Evolutionary conservation across 257 asterid species (phyloP).

Genomic region (Lantana camara): DNA sequence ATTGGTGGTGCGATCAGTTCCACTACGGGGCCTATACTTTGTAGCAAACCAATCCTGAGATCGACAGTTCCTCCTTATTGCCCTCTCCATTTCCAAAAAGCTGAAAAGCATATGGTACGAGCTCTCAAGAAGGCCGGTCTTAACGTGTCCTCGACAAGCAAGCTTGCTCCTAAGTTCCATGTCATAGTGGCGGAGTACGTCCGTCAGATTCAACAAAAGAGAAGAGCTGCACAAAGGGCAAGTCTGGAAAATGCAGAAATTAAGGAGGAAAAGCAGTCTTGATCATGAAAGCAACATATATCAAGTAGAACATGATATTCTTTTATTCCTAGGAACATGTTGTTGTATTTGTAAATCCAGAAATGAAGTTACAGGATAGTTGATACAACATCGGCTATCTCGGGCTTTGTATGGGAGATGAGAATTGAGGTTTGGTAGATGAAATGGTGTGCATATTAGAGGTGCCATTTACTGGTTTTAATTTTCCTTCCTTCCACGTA

Average conservation of each 20-base stretch:
- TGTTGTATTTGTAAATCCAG: slow-evolving; percentile 25
- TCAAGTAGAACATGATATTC: slow-evolving; percentile 23
- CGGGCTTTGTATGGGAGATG: slow-evolving; percentile 17
- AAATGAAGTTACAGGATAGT: slow-evolving; percentile 20
- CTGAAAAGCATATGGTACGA: slow-evolving; percentile 77
- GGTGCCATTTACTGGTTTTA: slow-evolving; percentile 13
- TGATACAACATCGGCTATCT: slow-evolving; percentile 6
- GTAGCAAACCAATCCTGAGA: slow-evolving; percentile 85
- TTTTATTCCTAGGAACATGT: slow-evolving; percentile 31
- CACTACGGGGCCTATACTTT: slow-evolving; percentile 78
- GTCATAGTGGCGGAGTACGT: slow-evolving; percentile 64
- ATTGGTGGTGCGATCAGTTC: slow-evolving; percentile 53
- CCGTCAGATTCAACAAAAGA: slow-evolving; percentile 70
- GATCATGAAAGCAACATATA: slow-evolving; percentile 22
- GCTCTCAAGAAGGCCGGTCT: slow-evolving; percentile 88
- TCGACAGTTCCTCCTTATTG: slow-evolving; percentile 84
- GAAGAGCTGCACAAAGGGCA: slow-evolving; percentile 62
- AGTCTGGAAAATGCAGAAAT: slow-evolving; percentile 39
- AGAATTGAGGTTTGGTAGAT: slow-evolving; percentile 8
- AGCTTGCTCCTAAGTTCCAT: slow-evolving; percentile 84
- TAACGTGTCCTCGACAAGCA: slow-evolving; percentile 62
- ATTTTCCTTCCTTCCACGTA: neutral
- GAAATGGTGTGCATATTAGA: slow-evolving; percentile 34
- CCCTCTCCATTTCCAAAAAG: slow-evolving; percentile 70
- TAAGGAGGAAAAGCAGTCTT: slow-evolving; percentile 57